These are phyloP conservation scores for Hansenula lynferdii DNA, from an alignment of 1,139 yeast species.

Conservation along the genomic window DNA sequence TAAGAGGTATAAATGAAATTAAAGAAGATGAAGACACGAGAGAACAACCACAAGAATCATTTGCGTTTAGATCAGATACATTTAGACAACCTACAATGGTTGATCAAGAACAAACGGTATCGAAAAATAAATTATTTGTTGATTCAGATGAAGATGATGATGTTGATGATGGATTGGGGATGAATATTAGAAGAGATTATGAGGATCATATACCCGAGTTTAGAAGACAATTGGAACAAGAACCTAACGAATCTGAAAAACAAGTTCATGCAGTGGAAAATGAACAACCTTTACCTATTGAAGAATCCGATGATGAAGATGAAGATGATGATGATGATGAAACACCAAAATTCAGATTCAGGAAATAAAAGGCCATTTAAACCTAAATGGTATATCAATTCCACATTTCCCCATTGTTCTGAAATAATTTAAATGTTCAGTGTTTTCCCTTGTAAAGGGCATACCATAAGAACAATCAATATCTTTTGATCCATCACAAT, in stretches of 20 bases:
- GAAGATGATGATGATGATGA: conserved; percentile 30
- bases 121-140: conserved; percentile 11
- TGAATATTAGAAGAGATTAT: conserved; percentile 11
- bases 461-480: conserved; percentile 17
- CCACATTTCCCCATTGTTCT: conserved; percentile 46
- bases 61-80: conserved; percentile 1
- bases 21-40: not conserved
- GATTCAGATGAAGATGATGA: conserved; percentile 15
- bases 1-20: conserved; percentile 9
- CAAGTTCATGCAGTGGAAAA: not conserved
- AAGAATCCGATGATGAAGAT: conserved; percentile 9
- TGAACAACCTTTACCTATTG: not conserved
- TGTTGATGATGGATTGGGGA: conserved; percentile 22
- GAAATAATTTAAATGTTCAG: conserved; percentile 43
- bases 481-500: conserved; percentile 37
- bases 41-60: conserved; percentile 4
- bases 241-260: conserved; percentile 1
- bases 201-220: conserved; percentile 12
- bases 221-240: conserved; percentile 4
- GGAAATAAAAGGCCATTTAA: conserved; percentile 15
- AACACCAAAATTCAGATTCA: conserved; percentile 33
- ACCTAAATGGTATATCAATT: conserved; percentile 12
- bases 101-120: not conserved
- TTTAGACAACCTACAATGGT: conserved; percentile 1
- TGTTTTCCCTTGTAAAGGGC: conserved; percentile 30